These are phyloP conservation scores for Silene conica DNA, from an alignment of 148 eudicot species.

Conservation along the genomic window DNA sequence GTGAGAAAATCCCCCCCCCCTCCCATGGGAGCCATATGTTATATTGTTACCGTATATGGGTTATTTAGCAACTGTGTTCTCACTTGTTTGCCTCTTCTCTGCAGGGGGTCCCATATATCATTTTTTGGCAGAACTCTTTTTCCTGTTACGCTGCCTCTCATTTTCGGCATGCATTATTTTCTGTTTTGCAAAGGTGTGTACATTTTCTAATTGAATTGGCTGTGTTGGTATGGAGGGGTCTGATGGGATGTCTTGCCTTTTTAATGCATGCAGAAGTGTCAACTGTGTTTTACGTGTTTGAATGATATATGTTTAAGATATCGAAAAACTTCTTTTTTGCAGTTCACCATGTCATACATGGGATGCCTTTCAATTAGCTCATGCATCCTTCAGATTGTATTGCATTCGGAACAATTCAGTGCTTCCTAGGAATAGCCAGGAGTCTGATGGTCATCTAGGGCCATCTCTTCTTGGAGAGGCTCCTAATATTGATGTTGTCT, in stretches of 20 bases:
- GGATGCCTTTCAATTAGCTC: slow-evolving; percentile 92
- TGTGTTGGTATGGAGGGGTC: neutral
- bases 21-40: neutral
- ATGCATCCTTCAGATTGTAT: slow-evolving; percentile 77
- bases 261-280: neutral
- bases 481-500: slow-evolving; percentile 58
- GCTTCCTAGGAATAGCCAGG: slow-evolving; percentile 36
- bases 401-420: slow-evolving; percentile 60
- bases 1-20: no score
- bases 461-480: slow-evolving; percentile 83
- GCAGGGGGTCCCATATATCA: slow-evolving; percentile 87
- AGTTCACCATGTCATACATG: slow-evolving; percentile 90
- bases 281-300: slow-evolving; percentile 1
- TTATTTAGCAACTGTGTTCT: neutral
- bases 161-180: slow-evolving; percentile 80
- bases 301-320: neutral
- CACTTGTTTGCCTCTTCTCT: slow-evolving; percentile 3
- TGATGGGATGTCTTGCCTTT: neutral
- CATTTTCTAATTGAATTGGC: neutral
- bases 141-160: slow-evolving; percentile 72
- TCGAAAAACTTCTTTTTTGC: slow-evolving; percentile 24
- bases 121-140: slow-evolving; percentile 74
- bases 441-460: slow-evolving; percentile 41
- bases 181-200: slow-evolving; percentile 77
- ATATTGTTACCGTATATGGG: neutral